phyloP scores from a whole-genome alignment of 129 eudicot species.

The sunflower (Helianthus annuus) region DNA sequence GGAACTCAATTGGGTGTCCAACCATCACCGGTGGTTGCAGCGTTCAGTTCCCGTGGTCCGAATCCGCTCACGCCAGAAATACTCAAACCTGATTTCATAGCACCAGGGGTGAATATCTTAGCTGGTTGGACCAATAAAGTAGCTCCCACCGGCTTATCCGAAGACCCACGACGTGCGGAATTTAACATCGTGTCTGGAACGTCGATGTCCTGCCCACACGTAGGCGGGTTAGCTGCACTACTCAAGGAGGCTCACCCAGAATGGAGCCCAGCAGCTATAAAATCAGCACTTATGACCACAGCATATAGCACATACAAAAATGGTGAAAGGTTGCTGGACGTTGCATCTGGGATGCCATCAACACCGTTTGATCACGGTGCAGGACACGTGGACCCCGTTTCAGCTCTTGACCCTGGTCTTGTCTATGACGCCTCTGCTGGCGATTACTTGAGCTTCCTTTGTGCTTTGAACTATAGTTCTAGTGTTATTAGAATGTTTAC shows the following conservation, averaged over 20 bases:
- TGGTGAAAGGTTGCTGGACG: slow-evolving; percentile 53
- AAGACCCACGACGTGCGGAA: slow-evolving; percentile 53
- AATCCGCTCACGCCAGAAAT: slow-evolving; percentile 74
- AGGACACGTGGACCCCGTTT: slow-evolving; percentile 48
- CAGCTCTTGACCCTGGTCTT: slow-evolving; percentile 39
- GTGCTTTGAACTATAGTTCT: slow-evolving; percentile 48
- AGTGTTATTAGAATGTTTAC: slow-evolving; percentile 20
- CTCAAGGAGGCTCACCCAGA: slow-evolving; percentile 67
- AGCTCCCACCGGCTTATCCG: slow-evolving; percentile 66
- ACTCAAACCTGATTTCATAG: slow-evolving; percentile 80
- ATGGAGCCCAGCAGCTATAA: slow-evolving; percentile 88
- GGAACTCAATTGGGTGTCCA: slow-evolving; percentile 65
- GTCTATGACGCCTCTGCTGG: slow-evolving; percentile 31
- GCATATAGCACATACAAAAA: slow-evolving; percentile 63
- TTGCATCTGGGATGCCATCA: slow-evolving; percentile 66
- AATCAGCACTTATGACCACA: slow-evolving; percentile 87
- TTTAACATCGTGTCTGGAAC: slow-evolving; percentile 84
- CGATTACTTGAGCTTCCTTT: slow-evolving; percentile 35
- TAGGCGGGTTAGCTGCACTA: slow-evolving; percentile 78
- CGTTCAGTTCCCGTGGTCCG: slow-evolving; percentile 89
- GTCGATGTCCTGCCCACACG: slow-evolving; percentile 92
- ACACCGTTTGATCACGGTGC: slow-evolving; percentile 36
- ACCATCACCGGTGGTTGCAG: slow-evolving; percentile 87
- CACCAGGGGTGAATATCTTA: slow-evolving; percentile 85
- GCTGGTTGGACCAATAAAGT: slow-evolving; percentile 75